Conservation (phyloP, 2,329 filamentous ascomycete species). For the Aspergillus ochraceus region DNA sequence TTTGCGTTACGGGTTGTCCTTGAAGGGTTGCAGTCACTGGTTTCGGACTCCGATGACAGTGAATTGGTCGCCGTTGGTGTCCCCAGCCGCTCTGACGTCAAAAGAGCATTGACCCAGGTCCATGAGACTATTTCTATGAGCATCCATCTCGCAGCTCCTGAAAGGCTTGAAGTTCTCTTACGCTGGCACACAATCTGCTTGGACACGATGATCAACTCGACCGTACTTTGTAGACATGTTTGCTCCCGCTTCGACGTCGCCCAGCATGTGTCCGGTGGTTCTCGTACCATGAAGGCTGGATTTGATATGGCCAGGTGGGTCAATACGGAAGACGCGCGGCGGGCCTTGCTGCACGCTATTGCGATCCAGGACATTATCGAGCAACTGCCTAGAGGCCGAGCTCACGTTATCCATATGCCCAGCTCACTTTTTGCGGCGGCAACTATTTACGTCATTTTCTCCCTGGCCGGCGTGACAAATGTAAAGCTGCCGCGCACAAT, state of each 20-base stretch:
- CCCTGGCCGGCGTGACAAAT: conserved; percentile 38
- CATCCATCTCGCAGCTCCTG: conserved; percentile 35
- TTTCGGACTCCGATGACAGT: conserved; percentile 41
- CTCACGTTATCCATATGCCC: conserved; percentile 49
- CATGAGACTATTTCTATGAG: conserved; percentile 41
- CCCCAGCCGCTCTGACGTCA: conserved; percentile 40
- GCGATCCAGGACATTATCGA: conserved; percentile 50
- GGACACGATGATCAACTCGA: conserved; percentile 43
- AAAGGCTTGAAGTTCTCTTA: conserved; percentile 43
- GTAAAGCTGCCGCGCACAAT: conserved; percentile 41
- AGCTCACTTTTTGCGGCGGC: conserved; percentile 46
- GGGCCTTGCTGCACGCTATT: conserved; percentile 45
- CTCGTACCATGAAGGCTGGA: conserved; percentile 23
- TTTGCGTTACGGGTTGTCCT: conserved; percentile 46
- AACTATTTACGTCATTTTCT: conserved; percentile 45
- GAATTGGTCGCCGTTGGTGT: conserved; percentile 41
- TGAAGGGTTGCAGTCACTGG: conserved; percentile 46
- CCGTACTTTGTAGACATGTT: conserved; percentile 40
- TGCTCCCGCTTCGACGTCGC: conserved; percentile 41
- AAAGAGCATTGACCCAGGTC: conserved; percentile 40
- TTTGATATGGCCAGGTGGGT: conserved; percentile 44
- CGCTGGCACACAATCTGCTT: conserved; percentile 50
- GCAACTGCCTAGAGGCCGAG: conserved; percentile 45
- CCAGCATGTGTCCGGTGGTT: conserved; percentile 42
- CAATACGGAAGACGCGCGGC: conserved; percentile 39